Base-by-base conservation (phyloP, 108 stramenopile species). In the Schizochytrium sp. region DNA sequence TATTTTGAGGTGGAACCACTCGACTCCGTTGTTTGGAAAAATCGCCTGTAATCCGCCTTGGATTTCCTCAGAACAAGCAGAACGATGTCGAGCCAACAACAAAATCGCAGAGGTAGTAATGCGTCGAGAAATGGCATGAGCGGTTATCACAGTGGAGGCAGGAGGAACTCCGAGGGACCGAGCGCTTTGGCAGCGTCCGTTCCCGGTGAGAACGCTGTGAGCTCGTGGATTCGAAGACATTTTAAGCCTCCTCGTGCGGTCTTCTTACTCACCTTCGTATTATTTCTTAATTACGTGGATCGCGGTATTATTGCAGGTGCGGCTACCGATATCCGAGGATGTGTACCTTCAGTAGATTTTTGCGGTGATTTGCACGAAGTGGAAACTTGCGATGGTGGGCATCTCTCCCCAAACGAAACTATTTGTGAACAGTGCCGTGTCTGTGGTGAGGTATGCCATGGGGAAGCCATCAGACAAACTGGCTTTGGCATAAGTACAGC, bases 261-360 rank as follows among this genome's bases (percentile, higher is more conserved):
- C 10, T 83, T 83, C 53, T 38, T 83, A 53, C 76, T 83, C 8
- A 83, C 76, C 53, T 83, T 83, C 40, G 53, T 83, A 38, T 53
- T 83, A 10, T 83, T 83, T 42, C 76, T 83, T 53, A 83, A 83
- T 42, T 83, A 83, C 28, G 76, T 83, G 45, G 76, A 83, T 28
- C 47, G 76, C 47, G 76, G 76, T 2, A 83, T 83, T 2, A 83
- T 83, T 53, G 76, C 76, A 10, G 76, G 76, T 7, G 76, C 76
- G 12, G 76, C 50, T 53, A 55, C 76, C 45, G 53, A 55, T 53
- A 83, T 83, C 76, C 49, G 55, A 40, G 76, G 76, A 8, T 83
- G 76, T 28, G 28, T 83, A 13, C 50, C 76, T 5, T 83, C 76
- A n/a, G 50, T 47, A n/a, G 76, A 83, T 13, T n/a, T 38, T 10